Evolutionary conservation across 2,329 filamentous ascomycete species (phyloP), one percentile per base, ranked within the genome.

Genomic region (Berkeleyomyces rouxiae): DNA sequence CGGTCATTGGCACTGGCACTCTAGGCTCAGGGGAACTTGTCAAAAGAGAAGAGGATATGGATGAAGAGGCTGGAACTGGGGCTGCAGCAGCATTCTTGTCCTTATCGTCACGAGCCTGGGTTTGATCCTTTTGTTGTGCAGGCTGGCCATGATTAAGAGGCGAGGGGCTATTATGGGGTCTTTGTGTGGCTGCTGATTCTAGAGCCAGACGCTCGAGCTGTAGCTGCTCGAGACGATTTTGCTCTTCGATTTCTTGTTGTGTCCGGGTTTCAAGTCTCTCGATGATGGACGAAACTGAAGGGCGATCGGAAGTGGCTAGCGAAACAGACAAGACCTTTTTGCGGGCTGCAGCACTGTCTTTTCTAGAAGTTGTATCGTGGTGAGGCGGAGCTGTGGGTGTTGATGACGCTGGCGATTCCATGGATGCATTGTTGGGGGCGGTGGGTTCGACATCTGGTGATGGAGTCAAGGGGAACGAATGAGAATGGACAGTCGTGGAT

Each of bases 171-270:
- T 36, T 53, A 33, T 37, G 9, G 51, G 51, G 58, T 44, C 46
- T 47, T 42, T 31, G 58, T 9, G 42, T 59, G 43, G 46, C 40
- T 42, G 51, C 23, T 53, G 46, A 16, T 57, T 53, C 46, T 33
- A 47, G 16, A 16, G 58, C 13, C 37, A 44, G 61, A 4, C 61
- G 61, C 33, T 63, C 62, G 23, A 44, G 46, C 39, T 63, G 62
- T 16, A 60, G 39, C 55, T 60, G 47, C 23, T 63, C 58, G 7
- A 63, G 40, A 9, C 62, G 57, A 23, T 59, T 44, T 7, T 63
- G 62, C 59, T 62, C 63, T 43, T 64, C 60, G 51, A 64, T 62
- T 49, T 64, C 63, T 37, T 64, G 59, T 9, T 61, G 59, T 3
- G 63, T 64, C 10, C 60, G 53, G 1, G 47, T 59, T 47, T 64